Evolutionary conservation across 2,329 filamentous ascomycete genomes (phyloP).

Genomic region (Sordariomycetes sp.): DNA sequence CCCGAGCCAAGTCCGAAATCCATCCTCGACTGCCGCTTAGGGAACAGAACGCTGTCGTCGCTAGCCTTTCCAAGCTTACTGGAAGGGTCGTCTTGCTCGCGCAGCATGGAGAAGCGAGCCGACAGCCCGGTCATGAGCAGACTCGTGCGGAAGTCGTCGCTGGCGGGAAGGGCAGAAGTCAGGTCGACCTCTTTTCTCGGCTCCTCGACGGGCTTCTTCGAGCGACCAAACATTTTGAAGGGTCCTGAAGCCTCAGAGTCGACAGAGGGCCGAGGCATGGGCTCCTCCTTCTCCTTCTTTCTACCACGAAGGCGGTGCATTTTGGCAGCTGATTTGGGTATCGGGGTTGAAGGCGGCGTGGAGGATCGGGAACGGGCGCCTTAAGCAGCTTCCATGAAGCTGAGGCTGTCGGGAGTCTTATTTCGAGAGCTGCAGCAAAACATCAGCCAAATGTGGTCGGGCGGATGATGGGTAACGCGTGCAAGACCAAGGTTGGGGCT

Average conservation of each 20-base stretch:
- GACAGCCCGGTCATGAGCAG: constrained; percentile 92
- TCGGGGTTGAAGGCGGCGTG: neutral
- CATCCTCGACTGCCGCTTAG: constrained; percentile 71
- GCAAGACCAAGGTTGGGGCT: no score
- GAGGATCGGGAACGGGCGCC: neutral
- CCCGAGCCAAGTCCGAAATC: constrained; percentile 55
- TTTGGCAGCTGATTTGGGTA: constrained; percentile 6
- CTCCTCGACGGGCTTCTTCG: constrained; percentile 43
- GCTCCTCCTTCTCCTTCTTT: constrained; percentile 58
- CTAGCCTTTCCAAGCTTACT: constrained; percentile 88
- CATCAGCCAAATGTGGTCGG: neutral
- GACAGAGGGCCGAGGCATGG: constrained; percentile 35
- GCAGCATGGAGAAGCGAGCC: constrained; percentile 90
- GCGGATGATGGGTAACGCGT: no score
- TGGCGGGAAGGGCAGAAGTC: constrained; percentile 63
- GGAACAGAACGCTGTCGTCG: constrained; percentile 85
- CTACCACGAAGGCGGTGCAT: constrained; percentile 76
- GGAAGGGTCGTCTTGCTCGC: constrained; percentile 86
- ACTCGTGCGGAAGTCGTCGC: constrained; percentile 90
- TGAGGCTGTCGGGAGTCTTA: neutral
- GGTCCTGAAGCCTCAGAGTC: constrained; percentile 44
- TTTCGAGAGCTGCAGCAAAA: neutral
- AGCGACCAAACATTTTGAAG: constrained; percentile 46
- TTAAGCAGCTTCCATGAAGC: constrained; percentile 1
- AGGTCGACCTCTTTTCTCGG: constrained; percentile 63